Evolutionary conservation across 2,329 filamentous ascomycete genomes (phyloP).

Genomic region (Pyrenophora graminea): DNA sequence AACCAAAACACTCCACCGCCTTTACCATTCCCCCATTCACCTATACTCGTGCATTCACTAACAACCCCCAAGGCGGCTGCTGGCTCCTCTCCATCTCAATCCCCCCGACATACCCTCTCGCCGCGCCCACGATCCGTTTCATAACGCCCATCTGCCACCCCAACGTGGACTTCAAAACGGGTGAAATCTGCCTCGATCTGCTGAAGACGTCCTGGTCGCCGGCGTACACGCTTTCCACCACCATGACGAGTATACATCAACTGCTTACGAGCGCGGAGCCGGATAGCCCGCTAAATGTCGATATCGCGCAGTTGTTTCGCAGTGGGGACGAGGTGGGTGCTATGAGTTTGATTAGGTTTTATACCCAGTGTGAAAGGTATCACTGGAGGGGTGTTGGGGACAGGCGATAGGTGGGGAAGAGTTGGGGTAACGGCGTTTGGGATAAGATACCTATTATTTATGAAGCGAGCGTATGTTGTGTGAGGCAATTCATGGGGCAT

Average conservation of each 20-base stretch:
- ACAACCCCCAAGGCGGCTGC: constrained; percentile 61
- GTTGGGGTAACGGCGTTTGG: too few species aligned
- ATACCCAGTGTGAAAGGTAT: constrained; percentile 62
- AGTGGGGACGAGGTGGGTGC: constrained; percentile 71
- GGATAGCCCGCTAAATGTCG: constrained; percentile 78
- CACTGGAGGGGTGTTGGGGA: constrained; percentile 5
- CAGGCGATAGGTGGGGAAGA: neutral
- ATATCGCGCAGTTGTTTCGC: constrained; percentile 72
- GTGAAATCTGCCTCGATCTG: constrained; percentile 93
- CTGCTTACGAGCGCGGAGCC: constrained; percentile 70
- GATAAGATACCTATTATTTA: too few species aligned
- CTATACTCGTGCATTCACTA: neutral
- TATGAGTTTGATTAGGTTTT: constrained; percentile 71
- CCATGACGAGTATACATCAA: constrained; percentile 72
- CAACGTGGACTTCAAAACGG: constrained; percentile 60
- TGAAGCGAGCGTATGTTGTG: too few species aligned
- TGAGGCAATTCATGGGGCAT: neutral
- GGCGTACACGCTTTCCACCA: constrained; percentile 78
- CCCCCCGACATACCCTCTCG: constrained; percentile 76
- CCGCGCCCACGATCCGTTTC: constrained; percentile 79
- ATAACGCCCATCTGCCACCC: constrained; percentile 56
- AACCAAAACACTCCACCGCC: too few species aligned
- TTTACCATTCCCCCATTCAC: neutral
- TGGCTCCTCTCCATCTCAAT: constrained; percentile 82
- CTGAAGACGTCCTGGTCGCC: constrained; percentile 79